These are phyloP conservation scores for Suillus spraguei DNA, from an alignment of 768 basidiomycete species.

Conservation along the genomic window DNA sequence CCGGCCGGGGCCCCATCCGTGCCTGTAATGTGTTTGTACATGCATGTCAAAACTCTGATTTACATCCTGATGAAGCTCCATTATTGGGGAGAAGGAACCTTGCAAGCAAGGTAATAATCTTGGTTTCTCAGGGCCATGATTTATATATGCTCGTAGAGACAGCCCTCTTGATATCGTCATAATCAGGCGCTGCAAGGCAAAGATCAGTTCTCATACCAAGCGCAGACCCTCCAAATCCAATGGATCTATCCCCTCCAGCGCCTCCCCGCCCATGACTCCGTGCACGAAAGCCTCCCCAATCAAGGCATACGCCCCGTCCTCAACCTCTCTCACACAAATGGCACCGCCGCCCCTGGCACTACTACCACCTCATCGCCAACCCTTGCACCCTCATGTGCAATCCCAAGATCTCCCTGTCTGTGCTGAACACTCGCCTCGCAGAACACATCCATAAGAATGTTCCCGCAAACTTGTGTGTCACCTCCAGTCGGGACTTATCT, in stretches of 20 bases:
- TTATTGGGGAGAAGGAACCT: too few relatives aligned
- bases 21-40: too few relatives aligned
- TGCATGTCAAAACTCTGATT: too few relatives aligned
- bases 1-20: too few relatives aligned
- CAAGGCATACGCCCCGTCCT: conserved; percentile 13
- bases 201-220: background rate
- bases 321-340: conserved; percentile 13
- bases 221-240: background rate
- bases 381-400: background rate
- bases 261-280: conserved; percentile 14
- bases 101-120: too few relatives aligned
- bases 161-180: background rate
- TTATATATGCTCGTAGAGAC: background rate
- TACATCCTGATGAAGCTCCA: too few relatives aligned
- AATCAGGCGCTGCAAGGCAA: background rate
- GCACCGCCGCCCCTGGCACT: conserved; percentile 9
- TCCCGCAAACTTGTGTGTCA: background rate
- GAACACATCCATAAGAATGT: background rate
- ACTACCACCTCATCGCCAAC: conserved; percentile 13
- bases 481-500: background rate
- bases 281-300: conserved; percentile 15
- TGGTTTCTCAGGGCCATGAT: background rate
- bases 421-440: background rate
- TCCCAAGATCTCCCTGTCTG: background rate
- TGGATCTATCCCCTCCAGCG: background rate